These are phyloP conservation scores for Lactarius evosmus DNA, from an alignment of 768 basidiomycete species.

Conservation along the genomic window DNA sequence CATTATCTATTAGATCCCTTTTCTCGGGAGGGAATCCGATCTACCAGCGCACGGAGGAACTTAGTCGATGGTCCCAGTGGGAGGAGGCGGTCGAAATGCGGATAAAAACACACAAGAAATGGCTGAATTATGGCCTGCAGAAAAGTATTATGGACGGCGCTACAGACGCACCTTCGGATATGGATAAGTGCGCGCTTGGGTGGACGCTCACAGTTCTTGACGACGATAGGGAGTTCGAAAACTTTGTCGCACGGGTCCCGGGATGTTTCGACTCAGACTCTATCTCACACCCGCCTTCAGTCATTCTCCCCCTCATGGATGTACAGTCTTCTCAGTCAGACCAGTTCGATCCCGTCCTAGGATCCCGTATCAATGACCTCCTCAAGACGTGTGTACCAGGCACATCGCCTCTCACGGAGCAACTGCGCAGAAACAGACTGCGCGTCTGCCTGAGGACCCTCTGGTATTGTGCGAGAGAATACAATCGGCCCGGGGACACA, in stretches of 20 bases:
- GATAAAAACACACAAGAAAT: neutral
- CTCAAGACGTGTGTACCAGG: slow-evolving; percentile 7
- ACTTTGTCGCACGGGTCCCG: slow-evolving; percentile 8
- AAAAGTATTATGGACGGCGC: slow-evolving; percentile 1
- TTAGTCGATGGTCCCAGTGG: neutral
- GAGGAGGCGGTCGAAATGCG: neutral
- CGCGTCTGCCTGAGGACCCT: slow-evolving; percentile 10
- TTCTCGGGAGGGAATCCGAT: neutral
- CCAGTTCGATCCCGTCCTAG: slow-evolving; percentile 8
- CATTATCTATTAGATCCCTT: neutral
- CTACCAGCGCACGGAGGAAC: neutral
- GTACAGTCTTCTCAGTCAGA: neutral
- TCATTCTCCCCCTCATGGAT: neutral
- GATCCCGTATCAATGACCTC: slow-evolving; percentile 7
- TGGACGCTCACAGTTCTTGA: slow-evolving; percentile 16
- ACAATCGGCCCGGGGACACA: neutral
- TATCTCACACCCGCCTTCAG: neutral
- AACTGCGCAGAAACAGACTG: slow-evolving; percentile 4
- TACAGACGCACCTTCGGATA: neutral
- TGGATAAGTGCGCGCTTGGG: neutral
- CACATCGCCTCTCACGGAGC: neutral
- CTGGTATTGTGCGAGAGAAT: slow-evolving; percentile 16
- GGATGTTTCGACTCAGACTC: neutral
- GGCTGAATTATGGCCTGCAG: slow-evolving; percentile 5
- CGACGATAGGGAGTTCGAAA: slow-evolving; percentile 1